Evolutionary conservation across 2,329 filamentous ascomycete species (phyloP), one percentile per base, ranked within the genome.

Genomic region (Cylindrodendrum hubeiense): DNA sequence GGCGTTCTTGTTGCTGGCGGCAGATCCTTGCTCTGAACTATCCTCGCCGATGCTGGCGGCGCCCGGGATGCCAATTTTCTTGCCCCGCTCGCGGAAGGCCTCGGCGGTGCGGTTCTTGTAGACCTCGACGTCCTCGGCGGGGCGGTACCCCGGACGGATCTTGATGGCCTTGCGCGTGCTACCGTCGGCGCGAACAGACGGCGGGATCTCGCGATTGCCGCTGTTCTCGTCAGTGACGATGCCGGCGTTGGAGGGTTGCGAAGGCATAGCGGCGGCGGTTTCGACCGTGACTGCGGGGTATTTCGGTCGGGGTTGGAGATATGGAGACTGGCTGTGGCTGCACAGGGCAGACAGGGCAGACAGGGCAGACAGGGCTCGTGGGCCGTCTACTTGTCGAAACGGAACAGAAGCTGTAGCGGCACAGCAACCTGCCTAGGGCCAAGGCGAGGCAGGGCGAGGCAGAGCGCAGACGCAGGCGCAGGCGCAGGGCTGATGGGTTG

Each of bases 91-190:
- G 76, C 94, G 94, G 83, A 93, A 97, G 53, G 89, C 90, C 78
- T 96, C 92, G 53, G 95, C 95, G 1, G 91, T 94, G 62, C 93
- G 91, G 80, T 97, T 98, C 83, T 94, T 97, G 87, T 99, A 99
- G 49, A 97, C 86, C 77, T 98, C 94, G 68, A 98, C 91, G 80
- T 99, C 96, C 82, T 99, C 96, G 1, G 95, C 94, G 2, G 96
- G 97, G 34, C 91, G 90, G 81, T 98, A 99, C 58, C 96, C 97
- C 0, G 96, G 95, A 30, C 94, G 90, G 66, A 99, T 94, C 76
- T 93, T 93, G 77, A 98, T 98, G 75, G 97, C 95, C 77, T 93
- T 97, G 61, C 96, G 90, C n/a, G 93, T 93, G 54, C 92, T 94
- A 63, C 96, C 96, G 77, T 99, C 96, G 24, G 96, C 83, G 59